Base-by-base conservation (phyloP, 163 green algal genomes). In the Trebouxia gelatinosa region DNA sequence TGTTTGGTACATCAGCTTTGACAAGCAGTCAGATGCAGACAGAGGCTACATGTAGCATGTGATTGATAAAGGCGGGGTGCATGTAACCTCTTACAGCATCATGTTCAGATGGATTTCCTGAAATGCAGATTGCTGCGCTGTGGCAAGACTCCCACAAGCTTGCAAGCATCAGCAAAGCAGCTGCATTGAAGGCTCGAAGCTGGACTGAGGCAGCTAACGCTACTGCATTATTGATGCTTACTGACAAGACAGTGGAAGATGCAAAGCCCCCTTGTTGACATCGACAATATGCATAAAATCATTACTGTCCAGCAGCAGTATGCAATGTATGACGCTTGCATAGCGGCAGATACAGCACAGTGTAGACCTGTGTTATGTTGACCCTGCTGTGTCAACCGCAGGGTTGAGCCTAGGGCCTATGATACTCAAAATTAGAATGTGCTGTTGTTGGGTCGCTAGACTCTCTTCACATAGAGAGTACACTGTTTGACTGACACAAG, bases 141-240 rank as follows among this genome's bases (percentile, higher is more conserved):
- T 61, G 43, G 40, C 13, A 39, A 38, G 48, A 58, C 29, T 17
- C 13, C 3, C 5, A 7, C 7, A 38, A 43, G 11, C 68, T 76
- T 7, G 31, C 17, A 32, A 28, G 31, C 19, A 11, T 43, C 17
- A 29, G 68, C 9, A 11, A 46, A 29, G 68, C 68, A 43, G 68
- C 68, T 46, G 43, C 29, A 13, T 3, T 23, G 11, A 76, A 76
- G 28, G 68, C 68, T 4, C 43, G 68, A 39, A 76, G 68, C 43
- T 76, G 68, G 68, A 76, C 68, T 17, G 68, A 76, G 19, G 28
- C 0, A 29, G 39, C 43, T 19, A 76, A 76, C 43, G 68, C 68
- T 40, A 28, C 40, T n/a, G 19, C 21, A 1, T 21, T 76, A 13
- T 28, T 76, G 29, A n/a, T n/a, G n/a, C n/a, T n/a, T n/a, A n/a